phyloP scores from a whole-genome alignment of 2,329 filamentous ascomycete genomes.

The Sporothrix pallida region DNA sequence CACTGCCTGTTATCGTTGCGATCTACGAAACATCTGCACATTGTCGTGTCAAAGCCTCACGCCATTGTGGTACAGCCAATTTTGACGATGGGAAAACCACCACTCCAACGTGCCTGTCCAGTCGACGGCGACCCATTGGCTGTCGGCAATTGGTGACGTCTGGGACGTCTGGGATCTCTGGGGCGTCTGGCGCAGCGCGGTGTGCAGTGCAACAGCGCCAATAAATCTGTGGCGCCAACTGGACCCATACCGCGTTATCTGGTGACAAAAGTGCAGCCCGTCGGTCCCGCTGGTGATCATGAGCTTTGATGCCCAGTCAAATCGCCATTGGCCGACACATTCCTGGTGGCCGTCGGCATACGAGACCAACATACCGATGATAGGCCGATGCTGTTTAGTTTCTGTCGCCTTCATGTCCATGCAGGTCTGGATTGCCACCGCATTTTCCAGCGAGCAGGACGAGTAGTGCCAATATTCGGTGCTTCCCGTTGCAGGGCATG shows the following conservation, averaged over 20 bases:
- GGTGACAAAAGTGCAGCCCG: slow-evolving; percentile 25
- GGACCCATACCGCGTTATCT: slow-evolving; percentile 16
- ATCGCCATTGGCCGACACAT: slow-evolving; percentile 26
- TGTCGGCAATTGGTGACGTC: background rate
- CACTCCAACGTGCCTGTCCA: too few species aligned
- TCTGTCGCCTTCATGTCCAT: background rate
- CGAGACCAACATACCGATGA: slow-evolving; percentile 22
- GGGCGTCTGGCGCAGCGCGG: background rate
- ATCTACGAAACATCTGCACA: too few species aligned
- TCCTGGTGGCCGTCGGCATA: slow-evolving; percentile 21
- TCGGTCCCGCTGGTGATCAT: slow-evolving; percentile 21
- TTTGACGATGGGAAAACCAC: too few species aligned
- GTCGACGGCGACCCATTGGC: slow-evolving; percentile 8
- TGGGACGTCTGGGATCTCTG: too few species aligned
- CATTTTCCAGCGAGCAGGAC: slow-evolving; percentile 20
- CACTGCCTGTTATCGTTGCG: too few species aligned
- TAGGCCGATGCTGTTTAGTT: slow-evolving; percentile 9
- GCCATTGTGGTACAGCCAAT: too few species aligned
- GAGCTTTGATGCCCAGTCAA: slow-evolving; percentile 27
- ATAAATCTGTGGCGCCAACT: slow-evolving; percentile 23
- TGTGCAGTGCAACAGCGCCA: background rate
- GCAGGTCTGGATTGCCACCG: slow-evolving; percentile 24
- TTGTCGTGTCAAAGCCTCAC: too few species aligned
- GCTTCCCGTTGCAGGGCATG: background rate
- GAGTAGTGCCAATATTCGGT: slow-evolving; percentile 17